Evolutionary conservation across 2,329 filamentous ascomycete genomes (phyloP).

Genomic region (Colletotrichum sojae): DNA sequence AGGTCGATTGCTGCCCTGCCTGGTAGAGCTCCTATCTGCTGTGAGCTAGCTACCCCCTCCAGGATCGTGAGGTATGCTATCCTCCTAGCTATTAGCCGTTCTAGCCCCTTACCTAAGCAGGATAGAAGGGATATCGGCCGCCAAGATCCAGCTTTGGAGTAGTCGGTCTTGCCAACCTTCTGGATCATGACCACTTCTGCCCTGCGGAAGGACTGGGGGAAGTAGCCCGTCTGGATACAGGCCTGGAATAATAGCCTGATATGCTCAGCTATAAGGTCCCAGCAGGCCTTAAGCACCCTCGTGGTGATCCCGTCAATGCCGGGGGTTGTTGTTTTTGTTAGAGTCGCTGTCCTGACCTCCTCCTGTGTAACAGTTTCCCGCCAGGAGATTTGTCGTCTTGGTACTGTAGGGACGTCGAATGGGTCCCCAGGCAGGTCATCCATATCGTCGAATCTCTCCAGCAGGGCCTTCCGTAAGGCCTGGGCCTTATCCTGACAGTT

Average conservation of each 20-base stretch:
- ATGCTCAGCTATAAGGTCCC: not conserved
- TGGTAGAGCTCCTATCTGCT: too few species aligned
- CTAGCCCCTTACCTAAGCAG: slow-evolving; percentile 35
- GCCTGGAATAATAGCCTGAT: not conserved
- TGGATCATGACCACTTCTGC: slow-evolving; percentile 36
- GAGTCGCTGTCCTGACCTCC: too few species aligned
- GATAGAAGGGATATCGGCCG: slow-evolving; percentile 38
- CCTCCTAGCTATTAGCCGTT: slow-evolving; percentile 29
- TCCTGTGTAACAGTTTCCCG: too few species aligned
- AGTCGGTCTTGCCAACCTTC: slow-evolving; percentile 35
- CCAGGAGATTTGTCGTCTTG: too few species aligned
- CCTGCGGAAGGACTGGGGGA: slow-evolving; percentile 9
- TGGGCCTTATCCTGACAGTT: slow-evolving; percentile 1
- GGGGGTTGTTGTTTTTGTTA: not conserved
- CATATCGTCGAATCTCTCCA: slow-evolving; percentile 10
- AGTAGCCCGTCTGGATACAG: not conserved
- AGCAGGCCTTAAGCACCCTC: not conserved
- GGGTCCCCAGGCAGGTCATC: too few species aligned
- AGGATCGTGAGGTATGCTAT: slow-evolving; percentile 4
- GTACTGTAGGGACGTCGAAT: too few species aligned
- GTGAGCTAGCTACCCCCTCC: too few species aligned
- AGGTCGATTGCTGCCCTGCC: too few species aligned
- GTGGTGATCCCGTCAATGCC: not conserved
- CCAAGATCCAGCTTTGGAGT: slow-evolving; percentile 14
- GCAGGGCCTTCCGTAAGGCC: slow-evolving; percentile 2